Evolutionary conservation across 106 monocot species (phyloP), one percentile per base, ranked within the genome.

Genomic region (Gastrodia elata): DNA sequence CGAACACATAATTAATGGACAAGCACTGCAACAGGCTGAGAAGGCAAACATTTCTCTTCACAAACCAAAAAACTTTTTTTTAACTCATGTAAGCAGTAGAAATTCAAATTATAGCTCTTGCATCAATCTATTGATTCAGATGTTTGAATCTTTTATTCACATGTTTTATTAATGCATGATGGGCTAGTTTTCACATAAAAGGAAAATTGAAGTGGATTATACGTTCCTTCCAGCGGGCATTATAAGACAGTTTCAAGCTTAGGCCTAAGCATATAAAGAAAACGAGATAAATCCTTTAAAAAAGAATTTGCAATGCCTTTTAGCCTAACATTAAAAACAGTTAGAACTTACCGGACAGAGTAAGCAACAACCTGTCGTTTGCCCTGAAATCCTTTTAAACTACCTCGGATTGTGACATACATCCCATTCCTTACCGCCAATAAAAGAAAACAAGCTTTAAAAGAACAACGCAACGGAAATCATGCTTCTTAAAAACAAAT

Each of bases 351-450:
- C 89, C 89, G 78, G 35, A 86, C 82, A 48, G 83, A 86, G 81
- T 83, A 89, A 46, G 89, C 89, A 70, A 82, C 83, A 18, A 82
- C 81, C 22, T 83, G 86, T 52, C 61, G 71, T 68, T 89, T 89
- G 4, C 86, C 89, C 68, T 89, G 86, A 55, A 89, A 89, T 57
- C 81, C 86, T 67, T 89, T 89, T 74, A 89, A 70, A 39, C 79
- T 86, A 49, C 89, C 86, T 81, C 81, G 81, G 70, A 89, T 71
- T 36, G 72, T 69, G 8, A 84, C 89, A 77, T 89, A 89, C 86
- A 84, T 86, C 70, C 86, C 89, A 73, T 86, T 86, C 83, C 89
- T 89, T 71, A 37, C 8, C 20, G 40, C 0, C 57, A 71, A 39
- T 42, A 28, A 11, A 65, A 20, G 34, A 13, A 41, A 43, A 20